Percentiles rank a stretch among this genome's conserved stretches.
Evolutionary conservation across 306 rosid species (phyloP).

Genomic region (Cucumis hystrix): DNA sequence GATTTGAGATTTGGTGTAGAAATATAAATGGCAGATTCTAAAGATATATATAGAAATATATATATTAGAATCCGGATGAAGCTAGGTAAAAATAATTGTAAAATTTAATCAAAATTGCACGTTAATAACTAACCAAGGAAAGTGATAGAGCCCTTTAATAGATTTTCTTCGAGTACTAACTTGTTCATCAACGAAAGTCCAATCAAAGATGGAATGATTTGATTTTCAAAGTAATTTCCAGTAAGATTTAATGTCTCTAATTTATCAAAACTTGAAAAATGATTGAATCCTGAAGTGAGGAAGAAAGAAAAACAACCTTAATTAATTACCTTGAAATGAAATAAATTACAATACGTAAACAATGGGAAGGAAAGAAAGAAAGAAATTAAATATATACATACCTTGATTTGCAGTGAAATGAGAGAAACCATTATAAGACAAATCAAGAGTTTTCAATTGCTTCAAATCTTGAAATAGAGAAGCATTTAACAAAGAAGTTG

Average conservation of each 20-base stretch:
- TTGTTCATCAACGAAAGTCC: neutral
- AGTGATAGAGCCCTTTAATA: neutral
- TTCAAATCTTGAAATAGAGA: neutral
- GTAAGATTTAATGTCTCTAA: conserved; percentile 1
- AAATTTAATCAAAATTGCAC: too few species aligned
- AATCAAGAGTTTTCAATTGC: neutral
- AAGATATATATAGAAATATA: too few species aligned
- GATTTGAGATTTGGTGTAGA: too few species aligned
- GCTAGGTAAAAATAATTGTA: too few species aligned
- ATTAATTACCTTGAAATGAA: neutral
- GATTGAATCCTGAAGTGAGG: neutral
- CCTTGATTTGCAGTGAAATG: neutral
- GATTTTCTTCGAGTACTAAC: neutral
- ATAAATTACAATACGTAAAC: too few species aligned
- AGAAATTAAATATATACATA: neutral
- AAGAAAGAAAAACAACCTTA: neutral
- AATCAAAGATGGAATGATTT: neutral
- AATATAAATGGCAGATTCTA: too few species aligned
- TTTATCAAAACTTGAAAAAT: neutral
- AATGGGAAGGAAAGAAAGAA: too few species aligned
- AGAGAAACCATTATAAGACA: neutral
- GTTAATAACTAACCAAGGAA: neutral
- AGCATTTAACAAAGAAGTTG: neutral
- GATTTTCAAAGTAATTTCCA: neutral
- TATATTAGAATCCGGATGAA: too few species aligned